These are phyloP conservation scores for Globisporangium orthogonon DNA, from an alignment of 352 stramenopile genomes.

Conservation along the genomic window DNA sequence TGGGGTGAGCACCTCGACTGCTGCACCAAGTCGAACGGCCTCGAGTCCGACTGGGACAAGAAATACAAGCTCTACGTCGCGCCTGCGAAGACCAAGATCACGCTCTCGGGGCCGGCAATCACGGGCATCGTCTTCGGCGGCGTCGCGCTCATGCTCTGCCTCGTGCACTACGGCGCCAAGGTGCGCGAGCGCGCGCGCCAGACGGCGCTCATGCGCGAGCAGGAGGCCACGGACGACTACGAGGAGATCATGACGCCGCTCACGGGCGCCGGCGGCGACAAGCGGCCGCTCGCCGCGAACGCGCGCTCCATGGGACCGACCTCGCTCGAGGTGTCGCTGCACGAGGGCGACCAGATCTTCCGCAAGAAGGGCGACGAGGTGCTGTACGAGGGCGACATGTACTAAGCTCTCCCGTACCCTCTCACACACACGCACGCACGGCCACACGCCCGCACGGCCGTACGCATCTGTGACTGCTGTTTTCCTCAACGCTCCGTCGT, in stretches of 20 bases:
- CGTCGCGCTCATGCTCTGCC: constrained; percentile 70
- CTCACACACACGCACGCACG: neutral
- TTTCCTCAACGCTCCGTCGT: constrained; percentile 5
- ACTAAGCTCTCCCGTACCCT: constrained; percentile 25
- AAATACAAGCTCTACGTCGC: constrained; percentile 66
- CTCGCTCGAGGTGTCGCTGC: constrained; percentile 73
- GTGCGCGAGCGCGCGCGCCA: constrained; percentile 71
- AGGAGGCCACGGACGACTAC: constrained; percentile 86
- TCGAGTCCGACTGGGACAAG: constrained; percentile 68
- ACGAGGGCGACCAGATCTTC: constrained; percentile 88
- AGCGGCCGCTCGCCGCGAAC: constrained; percentile 43
- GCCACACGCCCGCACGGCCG: neutral
- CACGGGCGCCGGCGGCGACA: constrained; percentile 51
- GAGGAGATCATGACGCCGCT: constrained; percentile 89
- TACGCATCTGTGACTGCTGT: neutral
- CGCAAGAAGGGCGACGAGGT: constrained; percentile 76
- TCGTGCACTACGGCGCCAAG: constrained; percentile 83
- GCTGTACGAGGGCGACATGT: constrained; percentile 88
- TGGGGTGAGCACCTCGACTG: constrained; percentile 83
- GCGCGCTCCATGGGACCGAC: constrained; percentile 58
- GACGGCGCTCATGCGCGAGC: constrained; percentile 82
- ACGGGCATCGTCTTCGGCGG: constrained; percentile 77
- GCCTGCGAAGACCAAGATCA: constrained; percentile 34
- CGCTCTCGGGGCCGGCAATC: constrained; percentile 62
- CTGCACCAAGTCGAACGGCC: constrained; percentile 46